phyloP scores from a whole-genome alignment of 1,284 basidiomycete genomes.

The Schizophyllum amplum region DNA sequence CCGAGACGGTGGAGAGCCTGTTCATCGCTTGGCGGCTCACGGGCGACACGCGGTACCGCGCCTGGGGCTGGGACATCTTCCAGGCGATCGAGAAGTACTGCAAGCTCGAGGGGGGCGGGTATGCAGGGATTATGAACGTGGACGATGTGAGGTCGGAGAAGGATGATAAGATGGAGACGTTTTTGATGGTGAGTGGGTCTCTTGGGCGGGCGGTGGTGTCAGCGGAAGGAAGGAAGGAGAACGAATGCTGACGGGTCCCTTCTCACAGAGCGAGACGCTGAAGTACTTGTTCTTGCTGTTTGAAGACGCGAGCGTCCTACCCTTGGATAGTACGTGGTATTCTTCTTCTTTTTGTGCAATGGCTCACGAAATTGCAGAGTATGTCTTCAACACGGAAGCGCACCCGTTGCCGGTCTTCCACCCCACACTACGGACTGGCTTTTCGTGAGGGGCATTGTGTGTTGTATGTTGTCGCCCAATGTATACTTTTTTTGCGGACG shows the following conservation, averaged over 20 bases:
- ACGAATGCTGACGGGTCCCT: not conserved
- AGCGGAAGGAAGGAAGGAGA: no score
- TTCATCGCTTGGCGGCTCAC: conserved; percentile 86
- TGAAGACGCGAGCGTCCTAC: conserved; percentile 64
- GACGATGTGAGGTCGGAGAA: conserved; percentile 55
- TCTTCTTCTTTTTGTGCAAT: not conserved
- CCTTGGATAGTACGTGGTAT: conserved; percentile 60
- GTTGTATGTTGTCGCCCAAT: not conserved
- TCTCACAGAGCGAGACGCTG: conserved; percentile 73
- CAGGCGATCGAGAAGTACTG: conserved; percentile 67
- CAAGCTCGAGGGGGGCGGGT: conserved; percentile 54
- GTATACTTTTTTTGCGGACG: not conserved
- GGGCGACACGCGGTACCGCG: conserved; percentile 73
- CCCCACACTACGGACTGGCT: conserved; percentile 23
- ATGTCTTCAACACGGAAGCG: conserved; percentile 93
- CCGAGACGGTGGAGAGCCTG: conserved; percentile 92
- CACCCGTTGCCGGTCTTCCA: conserved; percentile 53
- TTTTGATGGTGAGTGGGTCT: conserved; percentile 62
- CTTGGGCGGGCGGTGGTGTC: not conserved
- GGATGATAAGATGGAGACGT: conserved; percentile 95
- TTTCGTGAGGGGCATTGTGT: not conserved
- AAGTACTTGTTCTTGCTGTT: conserved; percentile 95
- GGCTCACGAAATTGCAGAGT: conserved; percentile 39
- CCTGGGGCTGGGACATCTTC: conserved; percentile 70
- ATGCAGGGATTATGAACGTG: conserved; percentile 65